Evolutionary conservation across 306 rosid species (phyloP), one percentile per base, ranked within the genome.

Genomic region (Dalbergia oliveri): DNA sequence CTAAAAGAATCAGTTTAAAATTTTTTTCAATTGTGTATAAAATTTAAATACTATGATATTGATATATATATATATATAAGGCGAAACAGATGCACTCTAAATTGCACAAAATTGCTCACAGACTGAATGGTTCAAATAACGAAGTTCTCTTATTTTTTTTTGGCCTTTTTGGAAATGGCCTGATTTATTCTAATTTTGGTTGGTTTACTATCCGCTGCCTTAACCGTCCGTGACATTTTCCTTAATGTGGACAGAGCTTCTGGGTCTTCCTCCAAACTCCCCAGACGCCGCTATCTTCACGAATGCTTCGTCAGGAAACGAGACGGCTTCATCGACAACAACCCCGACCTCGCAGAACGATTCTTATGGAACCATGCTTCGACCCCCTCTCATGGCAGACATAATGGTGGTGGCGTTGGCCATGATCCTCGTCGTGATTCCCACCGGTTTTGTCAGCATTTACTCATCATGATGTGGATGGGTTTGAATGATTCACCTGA

Each of bases 201-300:
- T 26, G 31, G 31, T 26, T 26, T 26, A 26, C 31, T 26, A 26
- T 26, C 31, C 1, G 31, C 31, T 26, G 31, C 31, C 1, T 26
- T 1, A 26, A 1, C 31, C 31, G 31, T 26, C 31, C 31, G 1
- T 26, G 1, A 26, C 31, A 26, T 26, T 47, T 4, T 18, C 64
- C 49, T 65, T 43, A 34, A 60, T 39, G 23, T 66, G 51, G 44
- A 37, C 89, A 92, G 97, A 72, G 78, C 93, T 92, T 72, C 86
- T 92, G 9, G 90, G 89, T 12, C 73, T 92, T 33, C 13, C 93
- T 34, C 81, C 94, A 2, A 81, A 56, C 82, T 90, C 94, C 26
- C 79, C 94, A 1, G 97, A 84, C 19, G 94, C 94, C 11, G 90
- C 91, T 3, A 86, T 92, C 35, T 92, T 92, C 84, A 75, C 77